Percentiles rank a stretch among this genome's conserved stretches.
Evolutionary conservation across 345 rosid species (phyloP).

Genomic region (Leavenworthia alabamica): DNA sequence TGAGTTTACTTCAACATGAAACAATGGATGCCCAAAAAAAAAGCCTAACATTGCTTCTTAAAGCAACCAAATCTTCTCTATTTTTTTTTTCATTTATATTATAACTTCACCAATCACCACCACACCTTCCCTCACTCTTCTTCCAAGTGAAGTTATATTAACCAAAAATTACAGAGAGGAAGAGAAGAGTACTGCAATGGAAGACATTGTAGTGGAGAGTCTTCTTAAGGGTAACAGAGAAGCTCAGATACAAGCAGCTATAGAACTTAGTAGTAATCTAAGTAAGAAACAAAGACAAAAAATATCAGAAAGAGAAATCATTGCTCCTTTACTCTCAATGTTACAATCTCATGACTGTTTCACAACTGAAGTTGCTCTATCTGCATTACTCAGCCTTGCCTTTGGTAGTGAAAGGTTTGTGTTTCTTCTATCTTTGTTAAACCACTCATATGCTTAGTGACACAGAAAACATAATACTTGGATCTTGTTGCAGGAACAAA

Average conservation of each 20-base stretch:
- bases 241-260: conserved; percentile 56
- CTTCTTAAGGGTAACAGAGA: conserved; percentile 51
- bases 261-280: conserved; percentile 41
- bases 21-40: conserved; percentile 65
- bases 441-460: not conserved
- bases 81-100: conserved; percentile 14
- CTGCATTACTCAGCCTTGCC: conserved; percentile 71
- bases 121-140: conserved; percentile 28
- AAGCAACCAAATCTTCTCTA: conserved; percentile 43
- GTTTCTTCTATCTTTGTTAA: not conserved
- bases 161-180: conserved; percentile 15
- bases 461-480: not conserved
- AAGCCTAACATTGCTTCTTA: conserved; percentile 43
- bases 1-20: conserved; percentile 69
- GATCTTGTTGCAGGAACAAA: conserved; percentile 55
- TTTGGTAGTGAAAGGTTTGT: conserved; percentile 81
- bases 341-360: conserved; percentile 53
- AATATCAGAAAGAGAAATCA: conserved; percentile 56
- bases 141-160: conserved; percentile 27
- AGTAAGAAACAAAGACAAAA: conserved; percentile 49
- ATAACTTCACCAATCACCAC: conserved; percentile 19
- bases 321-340: conserved; percentile 62
- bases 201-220: conserved; percentile 45
- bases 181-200: conserved; percentile 40
- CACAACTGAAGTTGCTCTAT: conserved; percentile 63